Conservation (phyloP, 1,284 basidiomycete genomes). For the Papiliotrema terrestris region DNA sequence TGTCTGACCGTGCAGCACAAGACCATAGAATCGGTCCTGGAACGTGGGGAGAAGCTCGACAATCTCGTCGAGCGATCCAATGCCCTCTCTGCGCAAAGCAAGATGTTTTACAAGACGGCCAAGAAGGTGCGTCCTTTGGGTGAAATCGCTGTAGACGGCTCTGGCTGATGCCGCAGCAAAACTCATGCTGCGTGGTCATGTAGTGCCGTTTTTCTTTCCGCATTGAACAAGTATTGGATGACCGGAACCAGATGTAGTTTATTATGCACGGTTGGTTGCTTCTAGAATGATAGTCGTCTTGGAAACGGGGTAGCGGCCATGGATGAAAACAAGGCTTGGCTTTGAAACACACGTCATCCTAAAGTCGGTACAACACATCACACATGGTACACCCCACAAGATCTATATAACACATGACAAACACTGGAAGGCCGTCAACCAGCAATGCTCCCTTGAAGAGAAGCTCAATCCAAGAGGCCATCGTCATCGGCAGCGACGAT, state of each 20-base stretch:
- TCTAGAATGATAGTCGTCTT: too few relatives aligned
- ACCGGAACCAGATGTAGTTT: too few relatives aligned
- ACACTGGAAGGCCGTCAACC: too few relatives aligned
- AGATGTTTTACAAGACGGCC: slow-evolving; percentile 92
- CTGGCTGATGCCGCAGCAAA: slow-evolving; percentile 55
- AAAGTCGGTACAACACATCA: too few relatives aligned
- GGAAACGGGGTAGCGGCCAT: too few relatives aligned
- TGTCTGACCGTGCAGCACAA: slow-evolving; percentile 67
- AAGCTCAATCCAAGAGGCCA: neutral
- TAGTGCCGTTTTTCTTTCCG: slow-evolving; percentile 18
- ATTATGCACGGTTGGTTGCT: too few relatives aligned
- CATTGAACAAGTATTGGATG: neutral
- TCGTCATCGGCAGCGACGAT: neutral
- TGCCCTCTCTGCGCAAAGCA: slow-evolving; percentile 82
- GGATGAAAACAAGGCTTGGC: too few relatives aligned
- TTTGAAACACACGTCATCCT: too few relatives aligned
- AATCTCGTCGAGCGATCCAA: slow-evolving; percentile 94
- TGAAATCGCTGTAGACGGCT: neutral
- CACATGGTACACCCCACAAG: too few relatives aligned
- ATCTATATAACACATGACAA: too few relatives aligned
- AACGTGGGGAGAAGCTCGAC: slow-evolving; percentile 96
- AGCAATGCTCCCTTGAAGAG: too few relatives aligned
- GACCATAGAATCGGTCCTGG: slow-evolving; percentile 95
- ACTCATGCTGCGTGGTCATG: slow-evolving; percentile 61
- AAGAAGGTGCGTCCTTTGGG: slow-evolving; percentile 64